Percentiles rank a stretch among this genome's conserved stretches.
Conservation (phyloP, 2,329 filamentous ascomycete species). For the Arthrobotrys musiformis region DNA sequence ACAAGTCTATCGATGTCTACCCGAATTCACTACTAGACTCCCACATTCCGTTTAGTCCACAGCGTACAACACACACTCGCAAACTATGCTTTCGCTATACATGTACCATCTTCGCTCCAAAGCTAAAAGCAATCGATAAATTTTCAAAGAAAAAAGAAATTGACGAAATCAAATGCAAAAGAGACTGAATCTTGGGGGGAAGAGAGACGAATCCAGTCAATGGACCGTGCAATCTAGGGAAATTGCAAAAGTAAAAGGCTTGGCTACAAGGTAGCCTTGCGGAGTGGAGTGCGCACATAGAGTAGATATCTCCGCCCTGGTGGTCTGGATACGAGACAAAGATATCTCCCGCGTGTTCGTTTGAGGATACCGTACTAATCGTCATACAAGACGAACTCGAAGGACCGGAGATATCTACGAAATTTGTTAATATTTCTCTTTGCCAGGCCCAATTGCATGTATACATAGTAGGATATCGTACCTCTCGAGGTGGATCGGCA, state of each 20-base stretch:
- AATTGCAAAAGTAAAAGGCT: not conserved
- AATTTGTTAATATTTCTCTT: too few species aligned
- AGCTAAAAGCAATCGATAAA: constrained; percentile 16
- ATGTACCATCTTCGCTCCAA: constrained; percentile 20
- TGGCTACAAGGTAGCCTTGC: not conserved
- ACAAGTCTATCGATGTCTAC: constrained; percentile 18
- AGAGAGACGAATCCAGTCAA: not conserved
- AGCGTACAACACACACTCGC: constrained; percentile 9
- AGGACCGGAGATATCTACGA: constrained; percentile 52
- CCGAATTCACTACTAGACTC: not conserved
- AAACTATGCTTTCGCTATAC: constrained; percentile 29
- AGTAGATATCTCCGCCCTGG: too few species aligned
- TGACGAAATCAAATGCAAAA: not conserved
- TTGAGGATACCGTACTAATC: not conserved
- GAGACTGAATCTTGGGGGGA: not conserved
- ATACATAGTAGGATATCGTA: not conserved
- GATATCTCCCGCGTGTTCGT: too few species aligned
- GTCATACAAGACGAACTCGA: constrained; percentile 53
- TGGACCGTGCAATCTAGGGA: constrained; percentile 16
- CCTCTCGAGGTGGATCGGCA: constrained; percentile 46
- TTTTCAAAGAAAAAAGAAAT: not conserved
- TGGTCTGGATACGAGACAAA: too few species aligned
- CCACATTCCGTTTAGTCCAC: constrained; percentile 2
- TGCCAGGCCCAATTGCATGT: too few species aligned
- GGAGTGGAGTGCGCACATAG: not conserved